Evolutionary conservation across 257 asterid genomes (phyloP).

Genomic region (Lithospermum erythrorhizon): DNA sequence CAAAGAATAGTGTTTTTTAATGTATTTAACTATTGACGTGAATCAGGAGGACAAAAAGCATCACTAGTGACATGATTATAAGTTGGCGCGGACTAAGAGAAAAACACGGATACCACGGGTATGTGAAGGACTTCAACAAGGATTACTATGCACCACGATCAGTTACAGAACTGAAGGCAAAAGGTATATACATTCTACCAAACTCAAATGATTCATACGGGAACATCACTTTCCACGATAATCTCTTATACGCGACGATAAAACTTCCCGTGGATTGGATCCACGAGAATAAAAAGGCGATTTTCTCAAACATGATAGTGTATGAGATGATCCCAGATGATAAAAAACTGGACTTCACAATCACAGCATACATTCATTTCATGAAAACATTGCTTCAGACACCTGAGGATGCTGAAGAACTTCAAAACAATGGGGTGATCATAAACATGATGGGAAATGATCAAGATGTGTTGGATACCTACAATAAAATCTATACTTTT

Average conservation of each 20-base stretch:
- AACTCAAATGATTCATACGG: conserved; percentile 7
- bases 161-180: conserved; percentile 21
- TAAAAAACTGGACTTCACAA: neutral
- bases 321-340: conserved; percentile 17
- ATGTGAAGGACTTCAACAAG: neutral
- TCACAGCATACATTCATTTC: conserved; percentile 17
- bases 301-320: conserved; percentile 23
- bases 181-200: conserved; percentile 22
- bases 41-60: no score
- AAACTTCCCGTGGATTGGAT: conserved; percentile 13
- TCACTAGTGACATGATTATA: no score
- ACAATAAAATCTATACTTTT: conserved; percentile 8
- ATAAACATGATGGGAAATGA: conserved; percentile 16
- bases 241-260: conserved; percentile 11
- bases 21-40: no score
- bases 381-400: conserved; percentile 23
- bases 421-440: conserved; percentile 17
- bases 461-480: conserved; percentile 12
- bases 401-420: conserved; percentile 22
- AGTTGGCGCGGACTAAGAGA: no score
- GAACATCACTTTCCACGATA: conserved; percentile 11
- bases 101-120: no score
- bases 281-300: conserved; percentile 1
- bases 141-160: conserved; percentile 9
- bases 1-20: no score